Evolutionary conservation across 2,329 filamentous ascomycete species (phyloP).

Genomic region (Aspergillus sp.): DNA sequence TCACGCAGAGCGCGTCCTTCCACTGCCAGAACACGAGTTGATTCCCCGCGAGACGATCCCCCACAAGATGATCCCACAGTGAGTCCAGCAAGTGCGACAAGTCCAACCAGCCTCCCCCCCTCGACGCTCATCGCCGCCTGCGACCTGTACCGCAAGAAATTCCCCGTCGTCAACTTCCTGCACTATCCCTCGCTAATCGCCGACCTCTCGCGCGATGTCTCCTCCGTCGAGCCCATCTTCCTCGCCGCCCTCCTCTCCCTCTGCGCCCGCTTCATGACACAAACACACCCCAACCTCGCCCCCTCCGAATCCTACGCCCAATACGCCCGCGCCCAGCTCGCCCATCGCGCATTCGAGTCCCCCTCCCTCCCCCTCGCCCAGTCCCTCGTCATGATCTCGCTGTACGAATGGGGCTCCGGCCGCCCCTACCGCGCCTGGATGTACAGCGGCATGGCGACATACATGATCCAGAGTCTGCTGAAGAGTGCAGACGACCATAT

Average conservation of each 20-base stretch:
- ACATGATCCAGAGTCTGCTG: constrained; percentile 39
- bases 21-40: no score
- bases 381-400: constrained; percentile 36
- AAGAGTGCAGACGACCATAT: constrained; percentile 39
- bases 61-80: no score
- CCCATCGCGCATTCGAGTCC: constrained; percentile 31
- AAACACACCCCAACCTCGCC: constrained; percentile 22
- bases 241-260: constrained; percentile 35
- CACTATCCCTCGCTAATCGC: constrained; percentile 38
- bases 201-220: constrained; percentile 29
- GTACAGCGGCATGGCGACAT: constrained; percentile 42
- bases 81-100: no score
- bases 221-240: constrained; percentile 35
- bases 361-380: constrained; percentile 37
- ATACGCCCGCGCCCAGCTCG: constrained; percentile 33
- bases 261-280: constrained; percentile 33
- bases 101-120: constrained; percentile 16
- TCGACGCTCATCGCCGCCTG: constrained; percentile 34
- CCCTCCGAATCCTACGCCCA: constrained; percentile 31
- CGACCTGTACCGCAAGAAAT: constrained; percentile 38
- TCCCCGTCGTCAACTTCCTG: constrained; percentile 38
- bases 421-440: constrained; percentile 40
- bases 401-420: constrained; percentile 39
- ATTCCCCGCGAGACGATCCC: no score
- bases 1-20: background rate